phyloP scores from a whole-genome alignment of 768 basidiomycete species.

The Suillus tomentosus region DNA sequence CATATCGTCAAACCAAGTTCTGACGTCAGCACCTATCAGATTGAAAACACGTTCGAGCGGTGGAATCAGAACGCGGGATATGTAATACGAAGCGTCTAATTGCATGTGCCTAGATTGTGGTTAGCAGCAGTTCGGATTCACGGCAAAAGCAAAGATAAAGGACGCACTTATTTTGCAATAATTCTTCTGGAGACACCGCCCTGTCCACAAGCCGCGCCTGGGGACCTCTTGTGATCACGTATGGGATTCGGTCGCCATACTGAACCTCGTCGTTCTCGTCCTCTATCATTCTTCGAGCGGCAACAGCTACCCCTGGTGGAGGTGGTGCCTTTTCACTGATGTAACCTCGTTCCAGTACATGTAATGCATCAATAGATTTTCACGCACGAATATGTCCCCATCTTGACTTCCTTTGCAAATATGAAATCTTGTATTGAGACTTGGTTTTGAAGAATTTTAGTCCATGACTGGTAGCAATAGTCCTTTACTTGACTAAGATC shows the following conservation, averaged over 20 bases:
- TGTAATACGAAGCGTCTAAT: constrained; percentile 90
- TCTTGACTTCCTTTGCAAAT: constrained; percentile 89
- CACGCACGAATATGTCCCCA: constrained; percentile 88
- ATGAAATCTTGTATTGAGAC: constrained; percentile 91
- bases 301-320: constrained; percentile 90
- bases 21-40: constrained; percentile 85
- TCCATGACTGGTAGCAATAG: constrained; percentile 85
- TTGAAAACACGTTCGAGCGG: constrained; percentile 91
- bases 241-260: constrained; percentile 92
- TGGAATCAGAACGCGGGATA: constrained; percentile 82
- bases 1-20: constrained; percentile 87
- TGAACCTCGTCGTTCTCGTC: constrained; percentile 86
- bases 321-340: constrained; percentile 82
- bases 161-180: constrained; percentile 63
- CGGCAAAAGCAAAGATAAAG: neutral
- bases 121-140: neutral
- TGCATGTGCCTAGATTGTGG: constrained; percentile 52
- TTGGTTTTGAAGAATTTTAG: constrained; percentile 77
- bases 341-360: neutral
- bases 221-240: constrained; percentile 76
- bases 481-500: constrained; percentile 89
- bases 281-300: constrained; percentile 67
- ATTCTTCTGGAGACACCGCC: constrained; percentile 71
- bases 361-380: neutral
- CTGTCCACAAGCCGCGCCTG: constrained; percentile 71